Conservation (phyloP, 345 rosid species). For the Balakata baccata region DNA sequence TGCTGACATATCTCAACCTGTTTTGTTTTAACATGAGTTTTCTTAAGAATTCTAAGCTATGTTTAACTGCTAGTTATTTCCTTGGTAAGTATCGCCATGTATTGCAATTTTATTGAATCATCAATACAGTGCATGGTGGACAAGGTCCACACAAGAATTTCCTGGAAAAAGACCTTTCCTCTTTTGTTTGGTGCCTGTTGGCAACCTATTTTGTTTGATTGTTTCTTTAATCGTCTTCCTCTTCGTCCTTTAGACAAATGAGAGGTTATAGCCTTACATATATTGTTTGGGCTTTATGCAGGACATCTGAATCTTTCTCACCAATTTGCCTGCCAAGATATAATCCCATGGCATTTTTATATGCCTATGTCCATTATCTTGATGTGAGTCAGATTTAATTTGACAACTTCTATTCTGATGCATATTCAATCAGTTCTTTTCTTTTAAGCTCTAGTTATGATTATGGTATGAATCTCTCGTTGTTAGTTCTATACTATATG, state of each 20-base stretch:
- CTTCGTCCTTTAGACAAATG: neutral
- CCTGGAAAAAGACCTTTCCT: neutral
- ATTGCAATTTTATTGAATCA: neutral
- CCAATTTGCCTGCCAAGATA: conserved; percentile 99
- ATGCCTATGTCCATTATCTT: conserved; percentile 89
- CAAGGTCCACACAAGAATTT: neutral
- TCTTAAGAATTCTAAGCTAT: too few relatives aligned
- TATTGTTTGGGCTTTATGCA: conserved; percentile 38
- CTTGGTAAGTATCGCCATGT: neutral
- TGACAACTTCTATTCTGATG: neutral
- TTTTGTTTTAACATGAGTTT: too few relatives aligned
- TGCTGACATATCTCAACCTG: too few relatives aligned
- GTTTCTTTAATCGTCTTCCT: neutral
- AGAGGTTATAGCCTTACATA: conserved; percentile 7
- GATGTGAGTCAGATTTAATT: conserved; percentile 64
- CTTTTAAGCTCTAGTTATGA: neutral
- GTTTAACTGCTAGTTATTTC: too few relatives aligned
- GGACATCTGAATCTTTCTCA: conserved; percentile 95
- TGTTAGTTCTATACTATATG: neutral
- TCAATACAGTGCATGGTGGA: conserved; percentile 1
- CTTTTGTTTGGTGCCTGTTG: neutral
- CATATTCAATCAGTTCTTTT: neutral
- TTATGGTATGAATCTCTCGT: neutral
- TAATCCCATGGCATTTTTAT: conserved; percentile 88
- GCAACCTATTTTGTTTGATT: too few relatives aligned